Evolutionary conservation across 169 alveolate species (phyloP).

Genomic region (Cyclospora cayetanensis): DNA sequence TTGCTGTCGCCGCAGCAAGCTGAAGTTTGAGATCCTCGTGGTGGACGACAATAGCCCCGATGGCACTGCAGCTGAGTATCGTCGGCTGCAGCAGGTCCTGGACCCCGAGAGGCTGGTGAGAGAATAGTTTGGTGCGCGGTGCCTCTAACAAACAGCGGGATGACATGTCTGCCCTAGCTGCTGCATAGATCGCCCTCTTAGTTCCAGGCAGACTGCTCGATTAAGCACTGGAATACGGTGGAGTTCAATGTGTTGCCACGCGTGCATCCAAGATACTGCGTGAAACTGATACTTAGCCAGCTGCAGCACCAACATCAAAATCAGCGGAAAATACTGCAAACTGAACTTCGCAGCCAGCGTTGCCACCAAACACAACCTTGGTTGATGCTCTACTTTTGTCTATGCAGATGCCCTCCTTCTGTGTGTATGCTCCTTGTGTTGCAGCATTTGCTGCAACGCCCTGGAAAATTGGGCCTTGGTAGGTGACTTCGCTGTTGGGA

Average conservation of each 20-base stretch:
- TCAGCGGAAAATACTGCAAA: too few species aligned
- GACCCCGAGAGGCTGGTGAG: background rate
- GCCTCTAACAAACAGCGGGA: too few species aligned
- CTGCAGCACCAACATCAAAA: background rate
- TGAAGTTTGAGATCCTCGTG: slow-evolving; percentile 87
- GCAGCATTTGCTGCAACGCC: slow-evolving; percentile 81
- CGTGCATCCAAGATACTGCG: background rate
- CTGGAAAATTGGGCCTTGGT: slow-evolving; percentile 96
- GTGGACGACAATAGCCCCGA: slow-evolving; percentile 94
- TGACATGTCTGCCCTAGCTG: too few species aligned
- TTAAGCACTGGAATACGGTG: too few species aligned
- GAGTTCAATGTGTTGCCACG: background rate
- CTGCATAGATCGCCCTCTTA: too few species aligned
- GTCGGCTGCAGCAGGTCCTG: slow-evolving; percentile 79
- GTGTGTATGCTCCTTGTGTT: background rate
- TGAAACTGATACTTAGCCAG: background rate
- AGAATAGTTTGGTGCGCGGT: too few species aligned
- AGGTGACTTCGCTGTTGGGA: background rate
- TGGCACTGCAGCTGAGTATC: slow-evolving; percentile 86
- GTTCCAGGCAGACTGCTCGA: too few species aligned
- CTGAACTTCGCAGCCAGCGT: too few species aligned
- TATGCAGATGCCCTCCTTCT: too few species aligned
- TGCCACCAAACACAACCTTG: too few species aligned
- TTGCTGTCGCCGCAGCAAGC: slow-evolving; percentile 65
- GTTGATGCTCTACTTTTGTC: background rate